A percentile compares a stretch with the other conserved stretches of the same genome.
Conservation (phyloP, 2,329 filamentous ascomycete species). For the Colletotrichum truncatum region DNA sequence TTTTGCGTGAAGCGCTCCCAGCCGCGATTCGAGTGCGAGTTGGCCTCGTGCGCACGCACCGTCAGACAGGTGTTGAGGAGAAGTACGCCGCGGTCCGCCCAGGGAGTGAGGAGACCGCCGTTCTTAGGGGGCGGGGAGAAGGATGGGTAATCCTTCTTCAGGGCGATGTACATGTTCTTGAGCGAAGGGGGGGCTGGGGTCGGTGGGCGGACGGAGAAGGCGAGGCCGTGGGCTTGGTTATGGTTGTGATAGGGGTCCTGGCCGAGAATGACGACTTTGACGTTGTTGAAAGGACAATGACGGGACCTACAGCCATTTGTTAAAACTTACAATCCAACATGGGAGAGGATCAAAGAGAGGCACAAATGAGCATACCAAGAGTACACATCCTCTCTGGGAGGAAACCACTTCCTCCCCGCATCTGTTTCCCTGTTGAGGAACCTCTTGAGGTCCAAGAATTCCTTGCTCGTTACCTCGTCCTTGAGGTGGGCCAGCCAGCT, state of each 20-base stretch:
- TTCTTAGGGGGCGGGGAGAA: constrained; percentile 81
- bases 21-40: constrained; percentile 84
- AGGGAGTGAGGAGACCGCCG: constrained; percentile 86
- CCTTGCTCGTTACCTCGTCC: constrained; percentile 80
- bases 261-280: constrained; percentile 93
- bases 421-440: constrained; percentile 84
- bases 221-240: constrained; percentile 95
- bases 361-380: constrained; percentile 76
- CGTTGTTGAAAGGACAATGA: constrained; percentile 85
- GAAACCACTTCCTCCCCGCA: constrained; percentile 82
- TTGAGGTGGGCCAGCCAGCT: constrained; percentile 92
- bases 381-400: constrained; percentile 89
- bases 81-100: constrained; percentile 92
- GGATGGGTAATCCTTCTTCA: constrained; percentile 87
- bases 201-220: constrained; percentile 92
- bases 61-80: constrained; percentile 96
- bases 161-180: constrained; percentile 89
- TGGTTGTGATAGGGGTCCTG: constrained; percentile 97
- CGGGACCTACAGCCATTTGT: constrained; percentile 76
- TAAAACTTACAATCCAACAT: constrained; percentile 25
- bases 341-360: neutral
- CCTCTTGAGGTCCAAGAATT: constrained; percentile 88
- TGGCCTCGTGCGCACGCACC: constrained; percentile 87
- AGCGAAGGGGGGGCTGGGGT: constrained; percentile 90
- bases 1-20: constrained; percentile 96